Percentiles rank a stretch among this genome's conserved stretches.
phyloP scores from a whole-genome alignment of 1,139 yeast genomes.

The Hyphopichia pseudoburtonii region DNA sequence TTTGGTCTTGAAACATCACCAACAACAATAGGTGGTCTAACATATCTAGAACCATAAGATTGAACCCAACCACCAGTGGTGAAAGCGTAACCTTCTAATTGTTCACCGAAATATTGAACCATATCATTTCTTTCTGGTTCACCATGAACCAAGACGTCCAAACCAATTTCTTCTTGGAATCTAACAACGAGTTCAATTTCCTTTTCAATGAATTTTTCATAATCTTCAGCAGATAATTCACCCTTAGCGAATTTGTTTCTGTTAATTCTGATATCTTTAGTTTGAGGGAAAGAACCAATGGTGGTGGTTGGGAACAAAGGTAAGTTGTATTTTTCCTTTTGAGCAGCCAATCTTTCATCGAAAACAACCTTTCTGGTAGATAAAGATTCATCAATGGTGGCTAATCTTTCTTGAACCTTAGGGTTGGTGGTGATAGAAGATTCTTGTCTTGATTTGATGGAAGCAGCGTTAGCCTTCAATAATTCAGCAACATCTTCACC shows the following conservation, averaged over 20 bases:
- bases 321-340: slow-evolving; percentile 83
- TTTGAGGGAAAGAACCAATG: slow-evolving; percentile 99
- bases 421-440: slow-evolving; percentile 90
- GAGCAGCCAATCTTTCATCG: slow-evolving; percentile 83
- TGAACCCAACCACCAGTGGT: slow-evolving; percentile 99
- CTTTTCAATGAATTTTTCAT: slow-evolving; percentile 93
- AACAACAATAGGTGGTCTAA: slow-evolving; percentile 98
- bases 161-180: slow-evolving; percentile 98
- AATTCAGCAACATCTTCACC: slow-evolving; percentile 69
- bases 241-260: slow-evolving; percentile 99
- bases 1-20: slow-evolving; percentile 99
- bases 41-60: slow-evolving; percentile 99
- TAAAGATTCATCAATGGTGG: slow-evolving; percentile 74
- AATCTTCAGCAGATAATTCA: slow-evolving; percentile 88
- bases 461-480: slow-evolving; percentile 82
- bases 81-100: slow-evolving; percentile 96
- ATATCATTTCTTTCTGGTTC: slow-evolving; percentile 99
- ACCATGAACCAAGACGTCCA: slow-evolving; percentile 98
- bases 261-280: slow-evolving; percentile 97
- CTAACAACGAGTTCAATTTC: slow-evolving; percentile 94
- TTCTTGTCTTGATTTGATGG: slow-evolving; percentile 81
- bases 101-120: slow-evolving; percentile 99
- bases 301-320: slow-evolving; percentile 99
- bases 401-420: slow-evolving; percentile 85
- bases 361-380: slow-evolving; percentile 86